Evolutionary conservation across 768 basidiomycete species (phyloP).

Genomic region (Leucocoprinus leucothites): DNA sequence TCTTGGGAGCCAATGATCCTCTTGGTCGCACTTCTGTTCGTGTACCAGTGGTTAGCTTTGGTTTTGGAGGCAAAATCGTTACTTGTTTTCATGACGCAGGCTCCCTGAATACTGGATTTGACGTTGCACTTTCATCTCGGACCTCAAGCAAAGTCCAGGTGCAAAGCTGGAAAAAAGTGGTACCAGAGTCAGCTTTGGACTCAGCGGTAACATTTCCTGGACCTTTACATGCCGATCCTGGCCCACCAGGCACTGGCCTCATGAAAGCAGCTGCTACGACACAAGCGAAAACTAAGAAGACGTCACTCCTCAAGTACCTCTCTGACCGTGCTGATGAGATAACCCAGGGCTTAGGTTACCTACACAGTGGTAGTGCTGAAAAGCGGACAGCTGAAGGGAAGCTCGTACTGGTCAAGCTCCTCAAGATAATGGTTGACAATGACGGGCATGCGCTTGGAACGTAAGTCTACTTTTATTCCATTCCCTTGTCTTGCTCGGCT

Average conservation of each 20-base stretch:
- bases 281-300: conserved; percentile 81
- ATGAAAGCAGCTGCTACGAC: conserved; percentile 65
- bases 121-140: conserved; percentile 71
- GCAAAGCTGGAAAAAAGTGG: conserved; percentile 61
- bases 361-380: conserved; percentile 41
- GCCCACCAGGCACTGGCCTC: conserved; percentile 58
- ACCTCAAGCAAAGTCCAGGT: conserved; percentile 69
- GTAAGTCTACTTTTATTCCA: conserved; percentile 42
- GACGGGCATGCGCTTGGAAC: conserved; percentile 86
- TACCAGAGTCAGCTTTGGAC: conserved; percentile 59
- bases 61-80: conserved; percentile 89
- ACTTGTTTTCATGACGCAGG: conserved; percentile 81
- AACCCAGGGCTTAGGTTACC: conserved; percentile 70
- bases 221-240: conserved; percentile 79
- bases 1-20: conserved; percentile 80
- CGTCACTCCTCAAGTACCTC: conserved; percentile 73
- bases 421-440: conserved; percentile 82
- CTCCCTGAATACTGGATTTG: conserved; percentile 68
- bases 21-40: conserved; percentile 68
- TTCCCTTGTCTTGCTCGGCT: neutral
- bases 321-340: conserved; percentile 74
- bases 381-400: conserved; percentile 71
- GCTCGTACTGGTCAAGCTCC: conserved; percentile 65
- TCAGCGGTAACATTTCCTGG: conserved; percentile 73
- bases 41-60: conserved; percentile 83